Base-by-base conservation (phyloP, 2,329 filamentous ascomycete species). In the Colletotrichum coccodes region DNA sequence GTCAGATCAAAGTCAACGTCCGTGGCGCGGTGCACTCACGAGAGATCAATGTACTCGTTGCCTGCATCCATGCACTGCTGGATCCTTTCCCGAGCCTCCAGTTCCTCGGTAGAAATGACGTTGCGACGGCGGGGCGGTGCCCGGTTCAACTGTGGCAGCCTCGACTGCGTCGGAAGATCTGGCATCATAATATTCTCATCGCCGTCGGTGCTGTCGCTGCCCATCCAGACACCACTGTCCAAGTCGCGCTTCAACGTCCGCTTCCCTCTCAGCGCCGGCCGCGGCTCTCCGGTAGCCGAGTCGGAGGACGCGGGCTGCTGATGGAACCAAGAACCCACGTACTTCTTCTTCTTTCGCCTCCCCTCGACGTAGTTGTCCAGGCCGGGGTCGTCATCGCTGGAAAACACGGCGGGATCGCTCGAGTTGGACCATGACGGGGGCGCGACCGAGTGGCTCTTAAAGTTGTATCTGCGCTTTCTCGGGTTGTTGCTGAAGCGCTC, bases 201-300 rank as follows among this genome's bases (percentile, higher is more conserved):
- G 18, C 80, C 79, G 59, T 88, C 85, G 12, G 82, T 79, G 36
- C 76, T 79, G 66, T 92, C 91, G 70, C 89, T 91, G 4, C 86
- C 89, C 81, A 94, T 85, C 79, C 86, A 94, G 3, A 94, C 86
- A 58, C 90, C 90, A 76, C 91, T 93, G 78, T 94, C 92, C 65
- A 87, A 80, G 72, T 91, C 88, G 59, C 89, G 84, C 73, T 84
- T 81, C 60, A 92, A 81, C 16, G 82, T 82, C 44, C 89, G 83
- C 76, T 86, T 90, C 16, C 76, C 76, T 73, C 80, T 82, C 26
- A 77, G 78, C 64, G 73, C 74, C 32, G 76, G 76, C 30, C 72
- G 79, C 69, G 23, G 75, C 74, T 86, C 84, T 47, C 80, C 78
- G 65, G 85, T 83, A 8, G 81, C 77, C 1, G 84, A 84, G 70